A percentile compares a stretch with the other conserved stretches of the same genome.
These are phyloP conservation scores for Fagopyrum esculentum DNA, from an alignment of 148 eudicot genomes.

Conservation along the genomic window DNA sequence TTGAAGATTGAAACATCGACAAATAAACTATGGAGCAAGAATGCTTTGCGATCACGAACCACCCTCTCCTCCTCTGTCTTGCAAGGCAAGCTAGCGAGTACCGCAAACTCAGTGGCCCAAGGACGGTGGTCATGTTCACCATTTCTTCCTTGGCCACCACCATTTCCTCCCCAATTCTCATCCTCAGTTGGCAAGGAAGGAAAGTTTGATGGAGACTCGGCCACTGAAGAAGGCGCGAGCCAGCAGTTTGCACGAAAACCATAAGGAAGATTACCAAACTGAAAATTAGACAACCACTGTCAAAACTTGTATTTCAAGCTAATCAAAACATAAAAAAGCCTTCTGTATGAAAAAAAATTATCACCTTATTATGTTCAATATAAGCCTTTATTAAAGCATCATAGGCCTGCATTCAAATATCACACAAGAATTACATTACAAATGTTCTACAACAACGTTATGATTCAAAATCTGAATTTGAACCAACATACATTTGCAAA, in stretches of 20 bases:
- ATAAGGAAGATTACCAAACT: conserved; percentile 99
- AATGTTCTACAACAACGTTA: not conserved
- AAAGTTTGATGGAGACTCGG: conserved; percentile 56
- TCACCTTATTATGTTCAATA: conserved; percentile 91
- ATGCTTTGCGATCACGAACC: conserved; percentile 90
- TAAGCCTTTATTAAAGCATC: conserved; percentile 86
- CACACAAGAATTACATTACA: not conserved
- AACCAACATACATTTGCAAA: conserved; percentile 53
- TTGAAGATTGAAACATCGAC: conserved; percentile 74
- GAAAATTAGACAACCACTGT: conserved; percentile 21
- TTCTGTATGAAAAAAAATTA: conserved; percentile 11
- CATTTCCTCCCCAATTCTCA: conserved; percentile 90
- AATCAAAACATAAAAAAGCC: not conserved
- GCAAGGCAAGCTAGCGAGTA: conserved; percentile 76
- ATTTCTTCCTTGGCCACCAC: conserved; percentile 84
- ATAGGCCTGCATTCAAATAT: conserved; percentile 58
- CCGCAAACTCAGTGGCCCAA: conserved; percentile 95
- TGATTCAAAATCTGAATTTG: not conserved
- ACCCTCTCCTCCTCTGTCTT: conserved; percentile 95
- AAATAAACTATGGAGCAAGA: conserved; percentile 87
- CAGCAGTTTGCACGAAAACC: conserved; percentile 97
- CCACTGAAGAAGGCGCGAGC: conserved; percentile 75
- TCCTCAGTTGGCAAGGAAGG: conserved; percentile 74
- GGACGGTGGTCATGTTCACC: conserved; percentile 65
- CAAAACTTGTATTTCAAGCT: conserved; percentile 17